Evolutionary conservation across 1,139 yeast species (phyloP), one percentile per base, ranked within the genome.

Genomic region (Debaryomycetaceae sp.): DNA sequence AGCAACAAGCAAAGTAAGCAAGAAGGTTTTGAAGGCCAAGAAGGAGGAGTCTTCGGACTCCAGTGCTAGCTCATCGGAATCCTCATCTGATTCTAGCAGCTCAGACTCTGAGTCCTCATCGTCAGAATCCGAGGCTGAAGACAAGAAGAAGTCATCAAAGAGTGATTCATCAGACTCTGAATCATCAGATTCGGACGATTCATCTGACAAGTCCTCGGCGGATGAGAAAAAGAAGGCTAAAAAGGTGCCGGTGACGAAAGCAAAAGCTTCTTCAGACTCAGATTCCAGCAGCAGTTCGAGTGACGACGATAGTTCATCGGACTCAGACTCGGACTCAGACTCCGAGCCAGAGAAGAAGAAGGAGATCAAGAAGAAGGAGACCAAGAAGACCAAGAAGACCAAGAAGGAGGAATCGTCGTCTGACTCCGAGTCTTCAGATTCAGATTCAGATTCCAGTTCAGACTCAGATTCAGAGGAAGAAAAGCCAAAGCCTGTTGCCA

Each of bases 61-160:
- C 43, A 54, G 52, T 39, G 50, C 59, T 32, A 54, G 56, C 43
- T 54, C 57, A 24, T 52, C 59, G 33, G 55, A 49, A 33, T 54
- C 58, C 30, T 50, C 42, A 15, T 45, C 49, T 22, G 50, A 15
- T 16, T 31, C 33, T 35, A 41, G n/a, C 18, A 41, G 41, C 18
- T 44, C 49, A 17, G 42, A 37, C 22, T 40, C 47, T 17, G 44
- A 38, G 9, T 39, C 47, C 35, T 44, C 52, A 6, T 41, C 26
- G 7, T 30, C 32, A 16, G 49, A 37, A 32, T 37, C 45, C 8
- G 46, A 18, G 17, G 32, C 19, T 15, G 39, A n/a, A 13, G 17
- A 26, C 17, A 40, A 30, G 38, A 44, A 35, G 48, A 43, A 33
- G 47, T 56, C 14, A 53, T 46, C 43, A 46, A 58, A n/a, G 58